A percentile compares a stretch with the other conserved stretches of the same genome.
Conservation (phyloP, 805 yeast genomes). For the Wickerhamomyces ciferrii region DNA sequence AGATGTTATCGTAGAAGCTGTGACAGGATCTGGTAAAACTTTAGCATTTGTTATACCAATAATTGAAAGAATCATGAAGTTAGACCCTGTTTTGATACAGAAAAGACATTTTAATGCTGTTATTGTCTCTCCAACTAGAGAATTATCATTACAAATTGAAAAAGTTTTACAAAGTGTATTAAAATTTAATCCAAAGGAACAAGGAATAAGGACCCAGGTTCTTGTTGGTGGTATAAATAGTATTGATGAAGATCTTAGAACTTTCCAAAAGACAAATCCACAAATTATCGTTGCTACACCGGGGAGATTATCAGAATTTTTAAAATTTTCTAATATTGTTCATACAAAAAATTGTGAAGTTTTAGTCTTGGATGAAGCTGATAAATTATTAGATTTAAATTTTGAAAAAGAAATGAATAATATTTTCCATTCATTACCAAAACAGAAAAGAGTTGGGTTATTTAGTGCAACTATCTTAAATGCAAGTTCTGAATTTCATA, state of each 20-base stretch:
- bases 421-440: conserved; percentile 69
- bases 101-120: conserved; percentile 62
- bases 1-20: conserved; percentile 96
- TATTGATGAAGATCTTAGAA: conserved; percentile 66
- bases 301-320: conserved; percentile 77
- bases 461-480: conserved; percentile 90
- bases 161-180: conserved; percentile 58
- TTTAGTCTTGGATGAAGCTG: conserved; percentile 89
- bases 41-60: conserved; percentile 85
- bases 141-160: conserved; percentile 66
- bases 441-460: conserved; percentile 88
- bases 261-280: conserved; percentile 49
- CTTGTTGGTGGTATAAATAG: conserved; percentile 60
- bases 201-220: conserved; percentile 47
- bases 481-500: conserved; percentile 73
- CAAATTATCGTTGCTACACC: conserved; percentile 89
- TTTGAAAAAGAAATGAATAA: conserved; percentile 64
- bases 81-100: conserved; percentile 18
- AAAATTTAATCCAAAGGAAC: conserved; percentile 47
- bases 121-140: conserved; percentile 65
- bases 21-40: conserved; percentile 98
- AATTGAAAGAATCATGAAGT: conserved; percentile 52
- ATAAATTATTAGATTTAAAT: conserved; percentile 73
- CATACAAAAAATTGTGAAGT: conserved; percentile 63
- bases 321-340: conserved; percentile 46